Evolutionary conservation across 2,329 filamentous ascomycete genomes (phyloP).

Genomic region (Huntiella decipiens): DNA sequence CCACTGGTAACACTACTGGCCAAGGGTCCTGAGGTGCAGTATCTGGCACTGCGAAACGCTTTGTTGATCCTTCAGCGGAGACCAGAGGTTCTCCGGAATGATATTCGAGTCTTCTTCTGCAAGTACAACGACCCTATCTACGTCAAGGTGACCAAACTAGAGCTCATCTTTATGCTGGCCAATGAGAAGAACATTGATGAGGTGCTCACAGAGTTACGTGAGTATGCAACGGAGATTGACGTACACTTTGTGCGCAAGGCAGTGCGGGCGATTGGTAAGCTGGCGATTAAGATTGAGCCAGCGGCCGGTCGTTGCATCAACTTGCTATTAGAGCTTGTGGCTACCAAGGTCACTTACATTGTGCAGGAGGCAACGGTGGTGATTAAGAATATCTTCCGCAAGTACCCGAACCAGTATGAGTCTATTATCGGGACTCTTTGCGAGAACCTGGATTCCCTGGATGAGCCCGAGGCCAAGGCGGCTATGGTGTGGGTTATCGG

Average conservation of each 20-base stretch:
- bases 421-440: slow-evolving; percentile 91
- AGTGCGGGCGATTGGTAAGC: slow-evolving; percentile 88
- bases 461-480: slow-evolving; percentile 94
- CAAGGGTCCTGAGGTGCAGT: slow-evolving; percentile 96
- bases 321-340: slow-evolving; percentile 75
- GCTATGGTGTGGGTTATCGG: slow-evolving; percentile 99
- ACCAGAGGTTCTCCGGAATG: slow-evolving; percentile 84
- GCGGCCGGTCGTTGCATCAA: slow-evolving; percentile 83
- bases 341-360: slow-evolving; percentile 97
- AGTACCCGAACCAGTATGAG: slow-evolving; percentile 97
- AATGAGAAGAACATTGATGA: slow-evolving; percentile 90
- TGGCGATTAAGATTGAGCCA: slow-evolving; percentile 97
- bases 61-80: slow-evolving; percentile 81
- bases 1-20: slow-evolving; percentile 86
- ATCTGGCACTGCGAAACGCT: slow-evolving; percentile 82
- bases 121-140: slow-evolving; percentile 99
- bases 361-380: slow-evolving; percentile 98
- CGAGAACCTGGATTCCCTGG: slow-evolving; percentile 86
- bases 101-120: slow-evolving; percentile 98
- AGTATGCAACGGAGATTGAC: slow-evolving; percentile 96
- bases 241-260: slow-evolving; percentile 98
- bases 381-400: slow-evolving; percentile 96
- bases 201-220: slow-evolving; percentile 79
- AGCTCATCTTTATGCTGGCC: slow-evolving; percentile 97
- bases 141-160: slow-evolving; percentile 96